Percentiles rank a stretch among this genome's conserved stretches.
Conservation (phyloP, 2,329 filamentous ascomycete species). For the Beauveria bassiana region DNA sequence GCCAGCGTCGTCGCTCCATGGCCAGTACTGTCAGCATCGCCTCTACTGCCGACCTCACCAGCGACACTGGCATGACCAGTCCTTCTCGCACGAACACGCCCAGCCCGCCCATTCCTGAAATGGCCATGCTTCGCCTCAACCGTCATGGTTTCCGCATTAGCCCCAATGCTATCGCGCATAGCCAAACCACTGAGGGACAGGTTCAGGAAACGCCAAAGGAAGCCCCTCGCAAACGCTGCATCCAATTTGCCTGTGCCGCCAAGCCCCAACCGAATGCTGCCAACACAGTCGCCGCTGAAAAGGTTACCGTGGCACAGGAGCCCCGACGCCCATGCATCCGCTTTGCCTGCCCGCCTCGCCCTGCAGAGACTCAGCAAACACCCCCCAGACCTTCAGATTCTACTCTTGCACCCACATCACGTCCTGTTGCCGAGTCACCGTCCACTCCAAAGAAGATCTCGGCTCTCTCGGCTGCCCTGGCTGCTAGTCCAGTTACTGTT, state of each 20-base stretch:
- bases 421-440: background rate
- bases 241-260: conserved; percentile 80
- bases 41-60: conserved; percentile 88
- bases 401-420: background rate
- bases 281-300: conserved; percentile 25
- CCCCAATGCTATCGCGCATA: conserved; percentile 19
- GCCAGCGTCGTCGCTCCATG: conserved; percentile 52
- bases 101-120: conserved; percentile 70
- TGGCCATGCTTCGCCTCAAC: conserved; percentile 37
- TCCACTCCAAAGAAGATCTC: conserved; percentile 25
- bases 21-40: conserved; percentile 73
- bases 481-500: conserved; percentile 17
- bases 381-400: conserved; percentile 21
- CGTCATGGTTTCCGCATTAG: conserved; percentile 21
- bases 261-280: conserved; percentile 37
- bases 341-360: conserved; percentile 62
- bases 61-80: conserved; percentile 84
- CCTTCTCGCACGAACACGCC: conserved; percentile 81
- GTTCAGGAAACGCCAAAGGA: conserved; percentile 34
- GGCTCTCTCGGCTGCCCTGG: conserved; percentile 15
- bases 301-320: conserved; percentile 28
- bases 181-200: conserved; percentile 18
- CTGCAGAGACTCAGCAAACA: conserved; percentile 33
- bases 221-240: conserved; percentile 67
- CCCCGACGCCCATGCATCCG: conserved; percentile 59